Conservation (phyloP, 208 protist genomes). For the Leishmania guyanensis region DNA sequence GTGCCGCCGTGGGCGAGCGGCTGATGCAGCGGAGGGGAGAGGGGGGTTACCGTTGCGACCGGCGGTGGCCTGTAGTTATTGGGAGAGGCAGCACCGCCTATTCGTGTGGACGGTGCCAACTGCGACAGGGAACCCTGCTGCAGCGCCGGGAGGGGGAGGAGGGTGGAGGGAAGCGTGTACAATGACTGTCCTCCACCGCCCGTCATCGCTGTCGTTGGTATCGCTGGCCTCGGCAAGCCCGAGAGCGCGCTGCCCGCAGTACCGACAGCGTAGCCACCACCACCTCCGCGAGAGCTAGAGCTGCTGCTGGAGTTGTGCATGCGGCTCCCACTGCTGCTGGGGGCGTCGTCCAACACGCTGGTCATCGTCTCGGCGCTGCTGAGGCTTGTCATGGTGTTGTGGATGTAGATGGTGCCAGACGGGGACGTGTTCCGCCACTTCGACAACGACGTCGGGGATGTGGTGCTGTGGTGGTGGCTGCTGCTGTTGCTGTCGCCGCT, state of each 20-base stretch:
- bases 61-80: background rate
- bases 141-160: background rate
- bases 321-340: background rate
- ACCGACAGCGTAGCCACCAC: background rate
- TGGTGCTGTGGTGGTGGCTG: background rate
- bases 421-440: slow-evolving; percentile 14
- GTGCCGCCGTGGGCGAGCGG: background rate
- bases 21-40: background rate
- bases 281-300: slow-evolving; percentile 1
- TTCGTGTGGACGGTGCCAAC: background rate
- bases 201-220: background rate
- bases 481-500: background rate
- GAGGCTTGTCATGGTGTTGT: slow-evolving; percentile 6
- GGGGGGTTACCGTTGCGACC: background rate
- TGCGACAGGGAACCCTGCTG: background rate
- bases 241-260: background rate
- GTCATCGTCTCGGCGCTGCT: background rate
- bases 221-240: background rate
- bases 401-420: slow-evolving; percentile 21
- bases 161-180: slow-evolving; percentile 21
- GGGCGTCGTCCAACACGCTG: slow-evolving; percentile 3
- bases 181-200: background rate
- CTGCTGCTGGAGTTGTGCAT: background rate
- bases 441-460: slow-evolving; percentile 6
- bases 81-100: background rate